phyloP scores from a whole-genome alignment of 2,329 filamentous ascomycete species.

The Falciphora oryzae region DNA sequence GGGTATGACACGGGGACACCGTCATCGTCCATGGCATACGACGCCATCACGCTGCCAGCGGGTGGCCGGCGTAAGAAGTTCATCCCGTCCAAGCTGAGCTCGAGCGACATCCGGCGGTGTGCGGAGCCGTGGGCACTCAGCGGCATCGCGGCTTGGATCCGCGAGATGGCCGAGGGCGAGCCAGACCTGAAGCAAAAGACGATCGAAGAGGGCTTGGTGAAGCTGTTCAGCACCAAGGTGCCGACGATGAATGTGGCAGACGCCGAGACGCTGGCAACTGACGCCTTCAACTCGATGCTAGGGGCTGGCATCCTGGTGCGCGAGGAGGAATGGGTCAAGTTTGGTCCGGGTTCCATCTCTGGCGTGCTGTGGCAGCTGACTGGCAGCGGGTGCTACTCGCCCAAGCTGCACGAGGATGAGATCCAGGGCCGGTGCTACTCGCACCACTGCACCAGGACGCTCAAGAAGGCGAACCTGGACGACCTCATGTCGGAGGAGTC shows the following conservation, averaged over 20 bases:
- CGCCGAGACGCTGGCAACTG: constrained; percentile 77
- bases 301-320: constrained; percentile 69
- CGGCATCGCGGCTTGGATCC: constrained; percentile 79
- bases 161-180: constrained; percentile 85
- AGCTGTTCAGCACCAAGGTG: constrained; percentile 88
- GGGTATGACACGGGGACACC: constrained; percentile 51
- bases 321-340: constrained; percentile 97
- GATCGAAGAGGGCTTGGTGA: constrained; percentile 81
- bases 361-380: constrained; percentile 93
- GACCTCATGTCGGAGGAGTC: constrained; percentile 63
- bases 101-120: constrained; percentile 78
- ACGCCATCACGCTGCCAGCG: constrained; percentile 76
- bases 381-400: constrained; percentile 83
- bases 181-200: constrained; percentile 79
- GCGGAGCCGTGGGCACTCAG: constrained; percentile 89
- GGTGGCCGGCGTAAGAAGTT: constrained; percentile 72
- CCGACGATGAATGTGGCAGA: constrained; percentile 98
- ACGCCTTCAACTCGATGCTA: constrained; percentile 76
- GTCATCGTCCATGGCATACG: constrained; percentile 57
- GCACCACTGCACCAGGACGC: constrained; percentile 83
- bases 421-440: constrained; percentile 81
- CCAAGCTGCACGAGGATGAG: constrained; percentile 68
- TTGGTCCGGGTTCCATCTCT: constrained; percentile 71
- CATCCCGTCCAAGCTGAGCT: constrained; percentile 74
- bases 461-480: constrained; percentile 90